These are phyloP conservation scores for Durusdinium trenchii DNA, from an alignment of 73 alveolate genomes.

Conservation along the genomic window DNA sequence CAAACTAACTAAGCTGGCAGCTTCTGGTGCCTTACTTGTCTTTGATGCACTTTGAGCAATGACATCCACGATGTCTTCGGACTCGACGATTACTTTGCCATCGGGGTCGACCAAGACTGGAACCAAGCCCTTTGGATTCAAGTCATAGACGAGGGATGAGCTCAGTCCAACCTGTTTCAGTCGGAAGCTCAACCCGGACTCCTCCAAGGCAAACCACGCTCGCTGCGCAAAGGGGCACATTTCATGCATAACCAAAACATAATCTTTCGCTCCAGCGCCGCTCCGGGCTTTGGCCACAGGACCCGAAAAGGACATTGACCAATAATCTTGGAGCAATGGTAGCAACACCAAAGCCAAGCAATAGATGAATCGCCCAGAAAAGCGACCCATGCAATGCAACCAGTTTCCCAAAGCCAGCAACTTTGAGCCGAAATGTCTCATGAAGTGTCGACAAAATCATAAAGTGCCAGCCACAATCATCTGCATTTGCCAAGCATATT, in stretches of 20 bases:
- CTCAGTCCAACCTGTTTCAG: slow-evolving; percentile 70
- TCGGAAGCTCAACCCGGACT: slow-evolving; percentile 57
- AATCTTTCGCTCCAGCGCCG: slow-evolving; percentile 56
- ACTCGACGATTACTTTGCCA: slow-evolving; percentile 84
- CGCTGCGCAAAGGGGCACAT: slow-evolving; percentile 94
- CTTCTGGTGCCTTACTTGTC: background rate
- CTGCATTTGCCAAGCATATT: background rate
- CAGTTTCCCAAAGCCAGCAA: background rate
- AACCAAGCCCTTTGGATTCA: slow-evolving; percentile 85
- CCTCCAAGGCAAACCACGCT: slow-evolving; percentile 94
- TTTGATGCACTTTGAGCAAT: background rate
- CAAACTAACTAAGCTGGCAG: too few species aligned
- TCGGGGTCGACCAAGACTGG: slow-evolving; percentile 90
- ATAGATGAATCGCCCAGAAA: background rate
- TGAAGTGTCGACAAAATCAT: too few species aligned
- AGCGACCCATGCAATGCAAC: slow-evolving; percentile 22
- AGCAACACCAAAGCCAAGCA: background rate
- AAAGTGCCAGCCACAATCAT: too few species aligned
- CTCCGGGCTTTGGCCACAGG: slow-evolving; percentile 51
- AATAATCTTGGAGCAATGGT: background rate
- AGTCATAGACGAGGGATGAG: slow-evolving; percentile 54
- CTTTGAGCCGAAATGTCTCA: slow-evolving; percentile 54
- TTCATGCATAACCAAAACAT: slow-evolving; percentile 41
- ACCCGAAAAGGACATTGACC: slow-evolving; percentile 10
- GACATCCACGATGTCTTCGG: slow-evolving; percentile 75